Evolutionary conservation across 345 rosid genomes (phyloP), one percentile per base, ranked within the genome.

Genomic region (Psidium guajava): DNA sequence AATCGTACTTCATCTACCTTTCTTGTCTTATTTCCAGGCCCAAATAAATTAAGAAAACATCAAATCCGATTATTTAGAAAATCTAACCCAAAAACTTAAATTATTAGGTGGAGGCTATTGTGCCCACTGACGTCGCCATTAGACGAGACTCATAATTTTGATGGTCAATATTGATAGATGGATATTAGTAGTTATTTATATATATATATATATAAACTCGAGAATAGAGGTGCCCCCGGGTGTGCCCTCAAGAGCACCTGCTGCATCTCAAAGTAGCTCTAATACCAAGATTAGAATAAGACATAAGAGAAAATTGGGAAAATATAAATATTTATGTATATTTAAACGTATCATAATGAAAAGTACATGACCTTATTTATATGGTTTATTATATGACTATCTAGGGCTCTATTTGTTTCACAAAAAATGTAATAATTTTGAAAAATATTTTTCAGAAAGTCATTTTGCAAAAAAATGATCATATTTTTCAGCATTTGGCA

Each of bases 41-140:
- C 14, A 27, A 13, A 59, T 27, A 27, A 59, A 27, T 59, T 36
- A 27, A 59, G 73, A 59, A 27, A 59, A 27, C 20, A 13, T 20
- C 1, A 0, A 59, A 59, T 59, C 24, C 0, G 0, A 5, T 25
- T 0, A 1, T 14, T 1, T 57, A 57, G 7, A 57, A 57, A 57
- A 57, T 25, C 27, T 15, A 25, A 57, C 28, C 2, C 64, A 57
- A 57, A 57, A 57, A 6, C 28, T 57, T 25, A 57, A 57, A 6
- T 1, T 25, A 25, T 11, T 57, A 11, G 3, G 13, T 57, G 64
- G 2, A 57, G 15, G 8, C 13, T 57, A 25, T 6, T 11, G 11
- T 57, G 22, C 3, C 61, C 0, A 50, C 52, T 24, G 6, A 25
- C 61, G 25, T 57, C 28, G 25, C 61, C 28, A 57, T 57, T 11